These are phyloP conservation scores for Hypocreales sp. DNA, from an alignment of 2,329 filamentous ascomycete species.

Conservation along the genomic window DNA sequence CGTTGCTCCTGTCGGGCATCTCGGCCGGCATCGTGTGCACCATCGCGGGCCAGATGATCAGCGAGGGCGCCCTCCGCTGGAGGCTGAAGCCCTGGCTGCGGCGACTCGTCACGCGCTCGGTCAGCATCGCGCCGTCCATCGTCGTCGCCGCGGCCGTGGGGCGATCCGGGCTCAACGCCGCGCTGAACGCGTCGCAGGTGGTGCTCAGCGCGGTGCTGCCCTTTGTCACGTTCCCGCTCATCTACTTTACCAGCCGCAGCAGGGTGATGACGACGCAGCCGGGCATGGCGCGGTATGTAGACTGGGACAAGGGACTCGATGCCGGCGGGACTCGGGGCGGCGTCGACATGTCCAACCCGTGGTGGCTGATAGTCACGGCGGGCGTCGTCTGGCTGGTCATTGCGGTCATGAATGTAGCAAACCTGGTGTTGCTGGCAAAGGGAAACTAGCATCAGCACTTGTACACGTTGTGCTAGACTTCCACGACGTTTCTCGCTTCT, in stretches of 20 bases:
- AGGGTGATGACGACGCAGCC: constrained; percentile 62
- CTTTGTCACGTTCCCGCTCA: constrained; percentile 67
- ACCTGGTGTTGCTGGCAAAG: constrained; percentile 47
- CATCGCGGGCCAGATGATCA: constrained; percentile 79
- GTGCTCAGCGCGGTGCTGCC: constrained; percentile 65
- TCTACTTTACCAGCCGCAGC: constrained; percentile 70
- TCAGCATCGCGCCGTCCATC: constrained; percentile 71
- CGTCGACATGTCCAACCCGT: constrained; percentile 57
- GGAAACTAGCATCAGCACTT: no score
- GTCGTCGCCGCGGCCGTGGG: constrained; percentile 72
- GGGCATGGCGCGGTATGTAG: constrained; percentile 22
- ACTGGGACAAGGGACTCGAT: neutral
- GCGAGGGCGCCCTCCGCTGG: constrained; percentile 69
- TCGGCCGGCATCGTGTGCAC: constrained; percentile 80
- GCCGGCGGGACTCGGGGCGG: constrained; percentile 5
- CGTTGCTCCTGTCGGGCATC: constrained; percentile 63
- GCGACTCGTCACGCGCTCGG: constrained; percentile 58
- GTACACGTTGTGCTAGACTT: no score
- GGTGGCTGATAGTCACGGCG: constrained; percentile 40
- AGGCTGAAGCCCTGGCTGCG: constrained; percentile 62
- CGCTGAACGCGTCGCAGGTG: constrained; percentile 65
- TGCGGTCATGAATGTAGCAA: constrained; percentile 63
- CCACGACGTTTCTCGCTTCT: no score
- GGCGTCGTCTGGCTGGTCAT: constrained; percentile 58
- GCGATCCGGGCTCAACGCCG: constrained; percentile 49